phyloP scores from a whole-genome alignment of 768 basidiomycete genomes.

The Coprinopsis sp. region DNA sequence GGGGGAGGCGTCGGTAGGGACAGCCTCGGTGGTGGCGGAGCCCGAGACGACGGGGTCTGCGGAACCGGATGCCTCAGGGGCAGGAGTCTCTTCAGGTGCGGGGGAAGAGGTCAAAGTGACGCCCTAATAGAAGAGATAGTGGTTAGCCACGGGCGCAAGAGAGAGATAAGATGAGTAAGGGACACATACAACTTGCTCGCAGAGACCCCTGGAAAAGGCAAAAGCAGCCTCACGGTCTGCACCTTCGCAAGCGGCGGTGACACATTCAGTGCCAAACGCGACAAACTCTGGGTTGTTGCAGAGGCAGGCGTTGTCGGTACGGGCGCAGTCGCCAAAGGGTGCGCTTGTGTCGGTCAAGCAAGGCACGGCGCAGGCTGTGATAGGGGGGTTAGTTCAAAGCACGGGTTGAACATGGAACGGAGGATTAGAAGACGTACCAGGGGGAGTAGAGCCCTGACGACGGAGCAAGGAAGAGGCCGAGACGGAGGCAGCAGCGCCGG shows the following conservation, averaged over 20 bases:
- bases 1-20: constrained; percentile 8
- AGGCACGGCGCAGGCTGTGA: constrained; percentile 47
- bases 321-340: constrained; percentile 39
- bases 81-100: not conserved
- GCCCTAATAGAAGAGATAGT: constrained; percentile 36
- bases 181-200: constrained; percentile 45
- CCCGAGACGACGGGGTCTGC: constrained; percentile 14
- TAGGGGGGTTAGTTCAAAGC: not conserved
- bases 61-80: no score
- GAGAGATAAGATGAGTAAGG: not conserved
- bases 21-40: constrained; percentile 8
- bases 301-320: constrained; percentile 52
- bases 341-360: constrained; percentile 50
- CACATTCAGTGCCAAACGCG: constrained; percentile 42
- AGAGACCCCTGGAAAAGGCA: constrained; percentile 35
- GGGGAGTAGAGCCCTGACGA: constrained; percentile 40
- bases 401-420: not conserved
- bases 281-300: constrained; percentile 50
- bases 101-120: constrained; percentile 43
- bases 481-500: constrained; percentile 38
- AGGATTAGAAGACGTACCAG: constrained; percentile 26
- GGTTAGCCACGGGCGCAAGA: not conserved
- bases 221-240: constrained; percentile 43
- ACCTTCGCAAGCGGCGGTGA: constrained; percentile 41
- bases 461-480: constrained; percentile 31